Percentiles rank a stretch among this genome's conserved stretches.
phyloP scores from a whole-genome alignment of 179 eudicot species.

The Silene coronaria region DNA sequence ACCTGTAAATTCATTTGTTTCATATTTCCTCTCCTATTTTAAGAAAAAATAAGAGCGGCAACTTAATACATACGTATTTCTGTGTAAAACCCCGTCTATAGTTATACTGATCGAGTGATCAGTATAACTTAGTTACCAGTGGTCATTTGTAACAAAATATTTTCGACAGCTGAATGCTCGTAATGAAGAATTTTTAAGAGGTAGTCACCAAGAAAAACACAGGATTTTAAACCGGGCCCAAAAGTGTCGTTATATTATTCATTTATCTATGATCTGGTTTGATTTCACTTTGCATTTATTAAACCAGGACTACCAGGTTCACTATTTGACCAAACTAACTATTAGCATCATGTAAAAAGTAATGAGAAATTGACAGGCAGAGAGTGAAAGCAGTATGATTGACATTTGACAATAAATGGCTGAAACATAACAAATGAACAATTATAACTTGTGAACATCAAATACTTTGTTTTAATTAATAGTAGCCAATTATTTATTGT shows the following conservation, averaged over 20 bases:
- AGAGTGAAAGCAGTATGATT: conserved; percentile 1
- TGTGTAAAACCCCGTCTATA: neutral
- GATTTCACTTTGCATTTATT: no score
- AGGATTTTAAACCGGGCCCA: neutral
- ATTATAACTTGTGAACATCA: neutral
- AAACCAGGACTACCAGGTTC: no score
- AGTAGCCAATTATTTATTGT: neutral
- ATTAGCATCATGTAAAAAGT: neutral
- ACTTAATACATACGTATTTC: neutral
- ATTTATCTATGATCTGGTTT: no score
- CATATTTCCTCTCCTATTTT: neutral
- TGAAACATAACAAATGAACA: neutral
- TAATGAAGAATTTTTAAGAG: no score
- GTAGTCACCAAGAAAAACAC: no score
- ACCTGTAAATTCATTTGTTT: neutral
- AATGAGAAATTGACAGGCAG: neutral
- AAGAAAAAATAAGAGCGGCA: neutral
- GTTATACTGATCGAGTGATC: no score
- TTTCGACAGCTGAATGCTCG: no score
- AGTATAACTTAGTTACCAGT: no score
- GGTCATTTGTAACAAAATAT: no score
- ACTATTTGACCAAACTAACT: neutral
- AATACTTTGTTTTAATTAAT: neutral
- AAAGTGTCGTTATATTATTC: neutral
- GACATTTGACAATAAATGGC: neutral